phyloP scores from a whole-genome alignment of 2,329 filamentous ascomycete genomes.

The Talaromyces sp. region DNA sequence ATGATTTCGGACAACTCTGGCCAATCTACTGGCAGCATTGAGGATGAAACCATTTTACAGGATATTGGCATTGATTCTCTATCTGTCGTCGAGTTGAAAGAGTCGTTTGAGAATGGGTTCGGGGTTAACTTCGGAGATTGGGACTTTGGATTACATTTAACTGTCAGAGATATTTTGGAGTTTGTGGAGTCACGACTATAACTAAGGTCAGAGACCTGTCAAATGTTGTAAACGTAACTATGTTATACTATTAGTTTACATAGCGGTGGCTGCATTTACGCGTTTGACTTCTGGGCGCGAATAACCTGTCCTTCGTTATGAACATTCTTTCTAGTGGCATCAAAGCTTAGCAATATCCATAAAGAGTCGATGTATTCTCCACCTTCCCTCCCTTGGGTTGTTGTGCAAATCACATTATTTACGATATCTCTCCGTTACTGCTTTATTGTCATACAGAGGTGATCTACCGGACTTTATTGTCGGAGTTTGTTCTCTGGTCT shows the following conservation, averaged over 20 bases:
- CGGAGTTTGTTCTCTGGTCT: neutral
- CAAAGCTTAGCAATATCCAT: neutral
- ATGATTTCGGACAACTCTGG: slow-evolving; percentile 9
- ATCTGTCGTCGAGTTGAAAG: slow-evolving; percentile 4
- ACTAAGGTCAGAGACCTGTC: neutral
- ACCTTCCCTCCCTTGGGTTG: too few species aligned
- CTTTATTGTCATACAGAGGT: neutral
- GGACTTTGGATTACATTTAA: slow-evolving; percentile 7
- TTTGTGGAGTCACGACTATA: neutral
- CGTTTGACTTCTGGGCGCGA: neutral
- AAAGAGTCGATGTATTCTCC: neutral
- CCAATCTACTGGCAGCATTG: neutral
- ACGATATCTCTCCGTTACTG: neutral
- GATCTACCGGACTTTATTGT: neutral
- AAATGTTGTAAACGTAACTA: neutral
- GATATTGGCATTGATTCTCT: slow-evolving; percentile 10
- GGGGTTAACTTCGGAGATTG: slow-evolving; percentile 6
- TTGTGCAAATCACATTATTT: too few species aligned
- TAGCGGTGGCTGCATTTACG: neutral
- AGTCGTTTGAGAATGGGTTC: slow-evolving; percentile 6
- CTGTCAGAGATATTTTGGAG: slow-evolving; percentile 3
- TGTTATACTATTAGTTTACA: neutral
- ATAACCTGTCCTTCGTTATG: neutral
- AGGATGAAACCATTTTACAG: slow-evolving; percentile 1
- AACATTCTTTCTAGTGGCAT: neutral